Percentiles rank a stretch among this genome's conserved stretches.
Conservation (phyloP, 495 filamentous ascomycete species). For the Trichocladium uniseriatum region DNA sequence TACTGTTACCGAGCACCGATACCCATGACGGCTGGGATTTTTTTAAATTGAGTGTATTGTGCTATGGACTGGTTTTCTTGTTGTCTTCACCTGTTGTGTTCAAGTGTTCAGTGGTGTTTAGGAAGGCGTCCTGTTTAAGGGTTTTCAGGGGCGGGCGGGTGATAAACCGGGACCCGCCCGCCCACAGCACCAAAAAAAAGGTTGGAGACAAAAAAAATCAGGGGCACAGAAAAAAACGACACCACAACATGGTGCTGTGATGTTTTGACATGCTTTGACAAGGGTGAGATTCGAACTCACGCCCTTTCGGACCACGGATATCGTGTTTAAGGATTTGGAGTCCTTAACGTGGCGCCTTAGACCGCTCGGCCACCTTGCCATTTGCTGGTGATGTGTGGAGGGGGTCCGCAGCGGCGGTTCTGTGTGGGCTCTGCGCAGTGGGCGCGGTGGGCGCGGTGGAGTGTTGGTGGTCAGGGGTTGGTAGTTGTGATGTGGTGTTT, state of each 20-base stretch:
- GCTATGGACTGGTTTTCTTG: background rate
- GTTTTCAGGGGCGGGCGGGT: no score
- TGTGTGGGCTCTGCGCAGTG: background rate
- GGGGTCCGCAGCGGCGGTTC: background rate
- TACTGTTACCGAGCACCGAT: constrained; percentile 18
- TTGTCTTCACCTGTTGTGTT: no score
- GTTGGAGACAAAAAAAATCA: no score
- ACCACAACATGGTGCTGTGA: no score
- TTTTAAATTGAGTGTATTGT: background rate
- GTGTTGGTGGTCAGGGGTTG: no score
- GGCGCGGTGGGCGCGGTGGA: background rate
- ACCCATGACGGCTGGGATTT: constrained; percentile 8
- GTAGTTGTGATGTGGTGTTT: no score
- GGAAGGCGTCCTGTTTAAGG: no score
- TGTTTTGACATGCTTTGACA: no score
- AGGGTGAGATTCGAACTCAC: constrained; percentile 12
- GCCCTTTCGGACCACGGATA: constrained; percentile 10
- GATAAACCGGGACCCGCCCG: no score
- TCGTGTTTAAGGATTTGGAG: background rate
- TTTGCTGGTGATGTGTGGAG: background rate
- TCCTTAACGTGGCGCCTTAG: no score
- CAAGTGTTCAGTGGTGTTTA: background rate
- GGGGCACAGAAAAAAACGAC: no score
- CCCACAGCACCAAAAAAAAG: no score
- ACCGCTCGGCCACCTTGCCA: constrained; percentile 10